Conservation (phyloP, 73 alveolate genomes). For the Uronychia setigera region DNA sequence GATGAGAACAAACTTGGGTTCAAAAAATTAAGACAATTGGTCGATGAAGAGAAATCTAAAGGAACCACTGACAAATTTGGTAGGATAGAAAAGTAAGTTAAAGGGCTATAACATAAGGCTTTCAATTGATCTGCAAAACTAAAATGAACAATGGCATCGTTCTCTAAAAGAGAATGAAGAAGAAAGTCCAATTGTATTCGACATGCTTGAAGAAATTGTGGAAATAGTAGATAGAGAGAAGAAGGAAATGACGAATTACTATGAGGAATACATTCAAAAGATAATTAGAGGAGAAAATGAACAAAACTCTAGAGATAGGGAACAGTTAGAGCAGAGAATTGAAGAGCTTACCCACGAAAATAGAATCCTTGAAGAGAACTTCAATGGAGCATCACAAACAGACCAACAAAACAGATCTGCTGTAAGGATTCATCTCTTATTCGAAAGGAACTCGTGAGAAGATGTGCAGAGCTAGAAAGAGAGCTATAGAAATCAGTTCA, state of each 20-base stretch:
- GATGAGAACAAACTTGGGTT: slow-evolving; percentile 15
- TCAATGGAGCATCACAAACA: neutral
- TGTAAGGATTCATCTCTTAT: slow-evolving; percentile 34
- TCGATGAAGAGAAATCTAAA: slow-evolving; percentile 7
- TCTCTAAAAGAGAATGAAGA: neutral
- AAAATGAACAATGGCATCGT: slow-evolving; percentile 14
- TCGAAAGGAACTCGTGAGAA: slow-evolving; percentile 8
- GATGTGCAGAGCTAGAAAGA: slow-evolving; percentile 13
- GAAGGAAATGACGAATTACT: slow-evolving; percentile 10
- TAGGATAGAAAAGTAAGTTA: neutral
- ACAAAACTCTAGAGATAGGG: slow-evolving; percentile 12
- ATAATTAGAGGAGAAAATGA: slow-evolving; percentile 6
- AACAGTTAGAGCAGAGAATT: slow-evolving; percentile 12
- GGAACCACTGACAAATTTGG: slow-evolving; percentile 6
- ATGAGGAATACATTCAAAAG: neutral
- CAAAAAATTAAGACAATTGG: slow-evolving; percentile 10
- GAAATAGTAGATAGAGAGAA: neutral
- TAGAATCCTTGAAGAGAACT: slow-evolving; percentile 2
- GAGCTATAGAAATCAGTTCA: slow-evolving; percentile 9
- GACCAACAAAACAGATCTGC: neutral
- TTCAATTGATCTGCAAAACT: slow-evolving; percentile 7
- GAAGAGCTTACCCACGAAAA: neutral
- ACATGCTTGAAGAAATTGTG: neutral
- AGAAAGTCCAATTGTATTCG: neutral
- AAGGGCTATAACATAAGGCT: slow-evolving; percentile 16